Evolutionary conservation across 75 land plant genomes (phyloP).

Genomic region (Picea sitchensis): DNA sequence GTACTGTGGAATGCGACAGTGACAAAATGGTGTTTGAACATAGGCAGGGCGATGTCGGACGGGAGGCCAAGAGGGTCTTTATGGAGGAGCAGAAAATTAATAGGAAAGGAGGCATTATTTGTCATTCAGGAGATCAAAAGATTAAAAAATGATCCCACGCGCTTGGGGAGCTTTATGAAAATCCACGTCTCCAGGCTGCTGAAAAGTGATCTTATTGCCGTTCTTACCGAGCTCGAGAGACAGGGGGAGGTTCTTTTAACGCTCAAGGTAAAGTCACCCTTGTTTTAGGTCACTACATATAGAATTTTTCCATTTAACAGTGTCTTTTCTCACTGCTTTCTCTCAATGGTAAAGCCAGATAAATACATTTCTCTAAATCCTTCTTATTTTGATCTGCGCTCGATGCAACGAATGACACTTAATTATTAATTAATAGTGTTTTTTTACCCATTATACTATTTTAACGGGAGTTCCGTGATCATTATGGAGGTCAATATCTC

Average conservation of each 20-base stretch:
- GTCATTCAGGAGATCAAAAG: conserved; percentile 71
- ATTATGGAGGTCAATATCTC: conserved; percentile 44
- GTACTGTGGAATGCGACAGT: no score
- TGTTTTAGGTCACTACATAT: background rate
- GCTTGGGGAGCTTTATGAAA: conserved; percentile 46
- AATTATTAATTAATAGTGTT: background rate
- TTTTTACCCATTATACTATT: background rate
- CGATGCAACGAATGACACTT: background rate
- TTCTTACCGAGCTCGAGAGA: conserved; percentile 71
- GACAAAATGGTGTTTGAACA: no score
- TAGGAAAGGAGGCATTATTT: conserved; percentile 82
- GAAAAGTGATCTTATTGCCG: conserved; percentile 80
- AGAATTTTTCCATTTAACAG: background rate
- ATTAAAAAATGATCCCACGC: conserved; percentile 54
- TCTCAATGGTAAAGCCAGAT: no score
- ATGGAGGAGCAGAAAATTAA: conserved; percentile 78
- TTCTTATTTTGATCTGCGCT: no score
- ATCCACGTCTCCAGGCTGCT: conserved; percentile 59
- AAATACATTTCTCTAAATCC: no score
- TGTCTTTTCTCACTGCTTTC: no score
- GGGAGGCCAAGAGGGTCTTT: conserved; percentile 84
- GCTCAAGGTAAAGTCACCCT: conserved; percentile 42
- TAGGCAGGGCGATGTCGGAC: conserved; percentile 17
- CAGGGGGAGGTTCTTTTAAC: conserved; percentile 71
- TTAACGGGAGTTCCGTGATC: conserved; percentile 48